Percentiles rank a stretch among this genome's conserved stretches.
phyloP scores from a whole-genome alignment of 805 yeast species.

The Phaffomyces antillensis region DNA sequence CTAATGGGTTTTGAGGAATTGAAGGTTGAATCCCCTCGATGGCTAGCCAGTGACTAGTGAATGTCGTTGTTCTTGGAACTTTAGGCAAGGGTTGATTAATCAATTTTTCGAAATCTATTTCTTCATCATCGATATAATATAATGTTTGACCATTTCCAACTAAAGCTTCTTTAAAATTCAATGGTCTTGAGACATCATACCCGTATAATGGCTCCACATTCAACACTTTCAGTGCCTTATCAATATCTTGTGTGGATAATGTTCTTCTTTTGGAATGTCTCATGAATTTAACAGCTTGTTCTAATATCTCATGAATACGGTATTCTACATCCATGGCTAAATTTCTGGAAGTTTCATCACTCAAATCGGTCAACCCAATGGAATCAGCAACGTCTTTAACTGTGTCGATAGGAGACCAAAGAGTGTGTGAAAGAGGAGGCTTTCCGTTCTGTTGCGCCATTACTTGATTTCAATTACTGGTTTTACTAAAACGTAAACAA shows the following conservation, averaged over 20 bases:
- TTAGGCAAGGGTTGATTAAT: slow-evolving; percentile 92
- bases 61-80: slow-evolving; percentile 87
- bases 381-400: slow-evolving; percentile 94
- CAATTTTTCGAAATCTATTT: slow-evolving; percentile 87
- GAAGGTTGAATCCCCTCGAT: slow-evolving; percentile 98
- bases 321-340: slow-evolving; percentile 99
- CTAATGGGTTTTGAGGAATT: slow-evolving; percentile 88
- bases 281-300: slow-evolving; percentile 94
- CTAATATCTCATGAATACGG: slow-evolving; percentile 89
- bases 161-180: slow-evolving; percentile 79
- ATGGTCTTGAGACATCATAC: slow-evolving; percentile 61
- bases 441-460: slow-evolving; percentile 21
- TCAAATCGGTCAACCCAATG: slow-evolving; percentile 67
- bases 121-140: slow-evolving; percentile 88
- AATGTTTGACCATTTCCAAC: slow-evolving; percentile 90
- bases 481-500: not conserved
- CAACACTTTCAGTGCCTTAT: slow-evolving; percentile 72
- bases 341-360: slow-evolving; percentile 90
- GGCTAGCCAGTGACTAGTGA: slow-evolving; percentile 96
- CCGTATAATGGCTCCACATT: slow-evolving; percentile 95
- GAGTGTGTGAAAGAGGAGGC: slow-evolving; percentile 71
- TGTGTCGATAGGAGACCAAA: slow-evolving; percentile 97
- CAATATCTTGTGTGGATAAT: slow-evolving; percentile 73
- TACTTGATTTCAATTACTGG: not conserved
- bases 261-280: slow-evolving; percentile 84